Base-by-base conservation (phyloP, 228 moss, liverwort and hornwort genomes). In the Sphagnum fallax region DNA sequence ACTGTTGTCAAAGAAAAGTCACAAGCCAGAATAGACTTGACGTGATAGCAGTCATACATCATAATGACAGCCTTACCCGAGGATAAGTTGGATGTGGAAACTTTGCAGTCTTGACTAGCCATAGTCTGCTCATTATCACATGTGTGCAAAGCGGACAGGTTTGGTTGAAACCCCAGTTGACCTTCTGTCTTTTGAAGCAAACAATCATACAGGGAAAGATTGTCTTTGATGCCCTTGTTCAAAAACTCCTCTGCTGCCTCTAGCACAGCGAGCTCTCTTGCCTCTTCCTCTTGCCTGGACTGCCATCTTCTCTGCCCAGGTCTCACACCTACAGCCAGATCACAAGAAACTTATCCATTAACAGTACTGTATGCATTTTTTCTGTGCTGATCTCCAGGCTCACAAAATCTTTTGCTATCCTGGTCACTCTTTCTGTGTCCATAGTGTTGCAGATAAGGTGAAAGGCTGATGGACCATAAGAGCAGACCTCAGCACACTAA, bases 211-310 rank as follows among this genome's bases (percentile, higher is more conserved):
- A 49, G 68, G 32, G 32, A 32, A 16, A 66, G 10, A 55, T 67
- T 53, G 73, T 14, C 60, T 62, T 18, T 62, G 59, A 62, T 67
- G 48, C 32, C 62, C 18, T 61, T 70, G 50, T 74, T 71, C 64
- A 80, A 82, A 53, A 75, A 75, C 18, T 64, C 52, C 50, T 74
- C 77, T 11, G 85, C 77, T 32, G 75, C 77, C 77, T 65, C 75
- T 4, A 79, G 77, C 52, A 72, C 77, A 75, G 77, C 71, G 52
- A 61, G 73, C 50, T 86, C 80, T 75, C 77, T 77, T 61, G 52
- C 86, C 12, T 73, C 71, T 50, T 76, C 73, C 47, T 72, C 80
- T 68, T 75, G 77, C 53, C 71, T 73, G 16, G 53, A 70, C 67
- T 6, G 12, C 47, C 52, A n/a, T 63, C 15, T 52, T 14, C 7